These are phyloP conservation scores for Hydnum rufescens DNA, from an alignment of 768 basidiomycete genomes.

Conservation along the genomic window DNA sequence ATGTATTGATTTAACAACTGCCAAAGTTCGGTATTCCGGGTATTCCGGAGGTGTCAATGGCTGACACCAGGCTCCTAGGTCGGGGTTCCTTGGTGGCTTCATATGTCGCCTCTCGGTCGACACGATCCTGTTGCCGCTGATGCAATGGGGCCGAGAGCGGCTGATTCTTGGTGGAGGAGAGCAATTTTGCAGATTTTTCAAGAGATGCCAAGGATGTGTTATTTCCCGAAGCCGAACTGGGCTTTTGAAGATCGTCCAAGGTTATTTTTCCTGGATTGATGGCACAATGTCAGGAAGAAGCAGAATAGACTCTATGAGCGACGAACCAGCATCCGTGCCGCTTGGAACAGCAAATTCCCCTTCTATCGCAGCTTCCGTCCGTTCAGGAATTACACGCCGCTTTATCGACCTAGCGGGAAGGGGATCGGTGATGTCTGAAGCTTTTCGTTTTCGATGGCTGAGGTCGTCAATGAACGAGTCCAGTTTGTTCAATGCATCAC, in stretches of 20 bases:
- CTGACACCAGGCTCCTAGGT: too few species aligned
- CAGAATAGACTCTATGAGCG: constrained; percentile 20
- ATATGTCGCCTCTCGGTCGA: constrained; percentile 88
- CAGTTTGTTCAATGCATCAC: too few species aligned
- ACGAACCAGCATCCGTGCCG: too few species aligned
- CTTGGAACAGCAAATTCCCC: too few species aligned
- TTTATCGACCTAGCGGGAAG: too few species aligned
- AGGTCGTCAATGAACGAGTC: too few species aligned
- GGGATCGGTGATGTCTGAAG: too few species aligned
- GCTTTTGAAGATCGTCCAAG: constrained; percentile 52
- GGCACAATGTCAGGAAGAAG: neutral
- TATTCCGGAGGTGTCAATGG: too few species aligned
- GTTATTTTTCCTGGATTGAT: constrained; percentile 26
- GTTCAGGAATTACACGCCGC: constrained; percentile 52
- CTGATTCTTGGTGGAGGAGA: constrained; percentile 36
- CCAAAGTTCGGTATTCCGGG: too few species aligned
- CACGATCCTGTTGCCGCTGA: constrained; percentile 65
- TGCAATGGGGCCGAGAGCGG: constrained; percentile 70
- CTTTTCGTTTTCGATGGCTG: too few species aligned
- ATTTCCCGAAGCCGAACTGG: constrained; percentile 36
- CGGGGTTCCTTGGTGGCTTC: too few species aligned
- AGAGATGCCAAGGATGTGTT: constrained; percentile 38
- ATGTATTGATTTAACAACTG: too few species aligned
- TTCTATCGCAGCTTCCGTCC: constrained; percentile 60
- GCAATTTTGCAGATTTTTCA: constrained; percentile 46